Evolutionary conservation across 1,139 yeast genomes (phyloP), one percentile per base, ranked within the genome.

Genomic region (Scheffersomyces lignicola): DNA sequence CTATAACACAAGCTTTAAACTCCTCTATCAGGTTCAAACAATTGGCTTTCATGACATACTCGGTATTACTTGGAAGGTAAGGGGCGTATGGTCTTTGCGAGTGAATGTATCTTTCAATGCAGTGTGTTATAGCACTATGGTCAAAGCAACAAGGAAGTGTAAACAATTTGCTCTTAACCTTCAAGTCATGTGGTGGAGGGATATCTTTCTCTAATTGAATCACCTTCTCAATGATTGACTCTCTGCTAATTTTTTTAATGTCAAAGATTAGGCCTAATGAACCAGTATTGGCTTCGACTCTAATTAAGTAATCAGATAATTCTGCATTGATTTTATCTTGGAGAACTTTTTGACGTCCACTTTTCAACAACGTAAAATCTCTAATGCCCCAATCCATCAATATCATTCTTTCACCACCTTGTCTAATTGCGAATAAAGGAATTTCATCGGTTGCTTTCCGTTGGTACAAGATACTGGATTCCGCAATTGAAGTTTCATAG

Each of bases 371-470:
- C 57, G 89, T 96, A 81, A 92, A 75, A 35, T 73, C 69, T 54
- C 85, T 83, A 44, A 86, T 92, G 48, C 98, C 97, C 56, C 88
- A 92, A 62, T 92, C 97, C 39, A 89, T 86, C 46, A 92, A 70
- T 36, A 92, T 69, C 54, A 87, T 90, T 49, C 96, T 79, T 58
- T 92, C 98, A 61, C 98, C 97, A 18, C 97, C 97, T 65, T 89
- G 97, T 56, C 98, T 83, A 62, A 85, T 89, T 7, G 83, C 83
- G 21, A 86, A 89, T 49, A 70, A 71, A 32, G 96, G 95, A 23
- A 82, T 72, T 24, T 71, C 61, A 7, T 68, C 60, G 21, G 78
- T 58, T 24, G 73, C 64, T 48, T 69, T 58, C 52, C 70, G 58
- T 51, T 66, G 57, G 17, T 73, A 69, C 43, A 88, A 63, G 6